Percentiles rank a stretch among this genome's conserved stretches.
These are phyloP conservation scores for Metschnikowia sp. DNA, from an alignment of 805 yeast genomes.

Conservation along the genomic window DNA sequence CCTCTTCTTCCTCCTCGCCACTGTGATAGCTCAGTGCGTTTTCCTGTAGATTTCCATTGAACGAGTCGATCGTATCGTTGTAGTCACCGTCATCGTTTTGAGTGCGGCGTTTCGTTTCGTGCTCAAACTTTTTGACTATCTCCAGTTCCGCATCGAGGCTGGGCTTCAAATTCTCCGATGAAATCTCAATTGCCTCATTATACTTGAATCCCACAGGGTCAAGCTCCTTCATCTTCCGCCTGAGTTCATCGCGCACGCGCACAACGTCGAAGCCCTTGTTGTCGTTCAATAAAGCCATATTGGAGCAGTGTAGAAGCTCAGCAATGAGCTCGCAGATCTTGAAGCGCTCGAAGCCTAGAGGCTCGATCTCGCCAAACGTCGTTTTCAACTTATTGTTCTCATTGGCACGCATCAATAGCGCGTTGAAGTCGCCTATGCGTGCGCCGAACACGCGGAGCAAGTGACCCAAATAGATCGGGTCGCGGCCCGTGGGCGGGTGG, in stretches of 20 bases:
- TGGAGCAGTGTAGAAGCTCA: conserved; percentile 45
- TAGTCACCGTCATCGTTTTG: conserved; percentile 14
- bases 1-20: conserved; percentile 29
- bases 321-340: conserved; percentile 47
- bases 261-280: conserved; percentile 44
- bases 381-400: conserved; percentile 19
- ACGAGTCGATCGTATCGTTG: conserved; percentile 38
- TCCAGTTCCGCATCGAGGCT: conserved; percentile 19
- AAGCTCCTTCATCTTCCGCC: conserved; percentile 38
- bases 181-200: conserved; percentile 40
- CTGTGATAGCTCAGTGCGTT: conserved; percentile 16
- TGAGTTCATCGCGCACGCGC: conserved; percentile 33
- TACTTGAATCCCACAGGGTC: conserved; percentile 46
- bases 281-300: conserved; percentile 45
- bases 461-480: conserved; percentile 45
- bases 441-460: conserved; percentile 39
- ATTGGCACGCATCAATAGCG: conserved; percentile 27
- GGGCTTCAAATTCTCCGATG: conserved; percentile 19
- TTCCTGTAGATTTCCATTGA: conserved; percentile 25
- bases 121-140: conserved; percentile 15
- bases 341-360: conserved; percentile 45
- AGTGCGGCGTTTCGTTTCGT: conserved; percentile 12
- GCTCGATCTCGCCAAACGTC: conserved; percentile 32
- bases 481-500: conserved; percentile 48
- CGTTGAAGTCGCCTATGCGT: conserved; percentile 35